These are phyloP conservation scores for Claviceps paspali DNA, from an alignment of 2,329 filamentous ascomycete genomes.

Conservation along the genomic window DNA sequence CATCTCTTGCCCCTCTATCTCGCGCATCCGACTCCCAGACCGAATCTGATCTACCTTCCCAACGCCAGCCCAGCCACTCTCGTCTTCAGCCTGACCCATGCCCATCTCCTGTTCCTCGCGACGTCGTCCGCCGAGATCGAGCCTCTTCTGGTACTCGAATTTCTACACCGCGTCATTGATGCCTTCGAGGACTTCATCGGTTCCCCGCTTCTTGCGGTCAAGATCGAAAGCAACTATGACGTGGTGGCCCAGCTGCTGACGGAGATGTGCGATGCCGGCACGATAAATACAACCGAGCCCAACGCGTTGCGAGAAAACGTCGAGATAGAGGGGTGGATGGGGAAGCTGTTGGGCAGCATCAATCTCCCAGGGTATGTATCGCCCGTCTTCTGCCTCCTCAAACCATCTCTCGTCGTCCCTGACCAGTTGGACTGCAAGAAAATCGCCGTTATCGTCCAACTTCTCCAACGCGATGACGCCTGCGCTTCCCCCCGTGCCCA, in stretches of 20 bases:
- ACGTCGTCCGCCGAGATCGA: slow-evolving; percentile 79
- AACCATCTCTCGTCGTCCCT: neutral
- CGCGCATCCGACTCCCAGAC: slow-evolving; percentile 63
- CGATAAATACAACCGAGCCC: slow-evolving; percentile 79
- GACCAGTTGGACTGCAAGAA: slow-evolving; percentile 15
- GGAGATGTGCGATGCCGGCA: slow-evolving; percentile 92
- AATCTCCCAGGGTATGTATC: slow-evolving; percentile 54
- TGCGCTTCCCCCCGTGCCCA: slow-evolving; percentile 26
- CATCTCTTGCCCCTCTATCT: slow-evolving; percentile 78
- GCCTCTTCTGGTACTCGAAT: slow-evolving; percentile 80
- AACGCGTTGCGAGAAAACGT: slow-evolving; percentile 86
- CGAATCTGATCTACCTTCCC: slow-evolving; percentile 73
- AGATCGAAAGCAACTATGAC: slow-evolving; percentile 84
- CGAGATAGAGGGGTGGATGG: slow-evolving; percentile 80
- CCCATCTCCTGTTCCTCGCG: slow-evolving; percentile 71
- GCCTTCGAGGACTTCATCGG: slow-evolving; percentile 89
- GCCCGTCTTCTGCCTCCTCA: neutral
- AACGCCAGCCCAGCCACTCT: slow-evolving; percentile 73
- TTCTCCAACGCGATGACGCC: slow-evolving; percentile 24
- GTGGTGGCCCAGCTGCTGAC: slow-evolving; percentile 82
- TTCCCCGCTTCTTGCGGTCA: slow-evolving; percentile 67
- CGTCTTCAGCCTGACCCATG: slow-evolving; percentile 76
- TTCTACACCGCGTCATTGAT: slow-evolving; percentile 85
- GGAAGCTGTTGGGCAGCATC: slow-evolving; percentile 76
- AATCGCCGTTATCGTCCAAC: slow-evolving; percentile 22